Conservation (phyloP, 139 green algal species). For the Picochlorum sp. region DNA sequence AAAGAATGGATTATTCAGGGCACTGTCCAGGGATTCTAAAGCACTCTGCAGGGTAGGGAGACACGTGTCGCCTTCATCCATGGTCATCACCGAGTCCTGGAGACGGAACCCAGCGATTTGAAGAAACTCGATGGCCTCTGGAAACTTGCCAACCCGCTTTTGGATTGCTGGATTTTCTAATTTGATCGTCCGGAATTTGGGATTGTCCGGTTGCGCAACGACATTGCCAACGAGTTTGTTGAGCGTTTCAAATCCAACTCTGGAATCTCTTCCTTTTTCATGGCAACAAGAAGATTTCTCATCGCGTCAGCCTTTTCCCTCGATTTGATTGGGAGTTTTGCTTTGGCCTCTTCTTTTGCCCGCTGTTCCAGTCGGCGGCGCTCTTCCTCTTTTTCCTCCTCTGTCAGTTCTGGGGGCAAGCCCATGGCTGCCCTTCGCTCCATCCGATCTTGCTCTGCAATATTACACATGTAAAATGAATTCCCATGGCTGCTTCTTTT, state of each 20-base stretch:
- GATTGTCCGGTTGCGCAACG: conserved; percentile 45
- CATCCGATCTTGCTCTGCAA: conserved; percentile 64
- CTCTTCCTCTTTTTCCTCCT: conserved; percentile 73
- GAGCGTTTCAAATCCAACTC: conserved; percentile 56
- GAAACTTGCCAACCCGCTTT: conserved; percentile 53
- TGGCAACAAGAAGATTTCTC: conserved; percentile 57
- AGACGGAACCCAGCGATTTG: conserved; percentile 61
- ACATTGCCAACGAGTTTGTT: conserved; percentile 85
- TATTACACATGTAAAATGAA: no score
- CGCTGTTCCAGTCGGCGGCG: conserved; percentile 25
- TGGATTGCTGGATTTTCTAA: conserved; percentile 79
- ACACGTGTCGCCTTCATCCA: no score
- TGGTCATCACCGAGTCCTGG: no score
- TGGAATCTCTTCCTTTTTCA: conserved; percentile 67
- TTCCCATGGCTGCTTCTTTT: no score
- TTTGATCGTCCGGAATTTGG: conserved; percentile 83
- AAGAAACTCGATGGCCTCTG: conserved; percentile 64
- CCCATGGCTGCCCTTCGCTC: conserved; percentile 73
- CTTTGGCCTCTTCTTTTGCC: conserved; percentile 34
- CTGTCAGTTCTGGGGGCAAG: conserved; percentile 79
- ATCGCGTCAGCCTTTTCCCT: conserved; percentile 51
- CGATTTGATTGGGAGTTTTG: conserved; percentile 51
- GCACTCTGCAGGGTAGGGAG: conserved; percentile 47
- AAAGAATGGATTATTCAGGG: conserved; percentile 90
- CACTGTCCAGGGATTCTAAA: conserved; percentile 59